A percentile compares a stretch with the other conserved stretches of the same genome.
phyloP scores from a whole-genome alignment of 257 asterid genomes.

The Solanum pinnatisectum region DNA sequence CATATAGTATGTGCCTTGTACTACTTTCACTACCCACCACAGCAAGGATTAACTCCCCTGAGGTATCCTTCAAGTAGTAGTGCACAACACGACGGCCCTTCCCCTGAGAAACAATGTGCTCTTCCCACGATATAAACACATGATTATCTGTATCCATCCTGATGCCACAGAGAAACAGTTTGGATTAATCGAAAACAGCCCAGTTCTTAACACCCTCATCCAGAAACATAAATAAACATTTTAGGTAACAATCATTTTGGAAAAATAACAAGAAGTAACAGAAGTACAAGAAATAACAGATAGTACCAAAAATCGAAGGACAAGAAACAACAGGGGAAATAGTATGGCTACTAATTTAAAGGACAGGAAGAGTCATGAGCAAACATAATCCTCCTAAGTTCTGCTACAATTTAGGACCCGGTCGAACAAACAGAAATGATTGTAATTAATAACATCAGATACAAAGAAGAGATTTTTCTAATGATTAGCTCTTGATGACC shows the following conservation, averaged over 20 bases:
- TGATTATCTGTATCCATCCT: slow-evolving; percentile 24
- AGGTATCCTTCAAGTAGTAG: slow-evolving; percentile 19
- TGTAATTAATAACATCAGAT: background rate
- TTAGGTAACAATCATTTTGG: background rate
- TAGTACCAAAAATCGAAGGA: no score
- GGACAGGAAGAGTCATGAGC: background rate
- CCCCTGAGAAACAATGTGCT: background rate
- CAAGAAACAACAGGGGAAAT: background rate
- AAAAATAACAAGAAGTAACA: background rate
- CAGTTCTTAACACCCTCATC: background rate
- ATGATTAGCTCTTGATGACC: background rate
- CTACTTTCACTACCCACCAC: slow-evolving; percentile 37
- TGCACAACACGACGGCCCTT: slow-evolving; percentile 32
- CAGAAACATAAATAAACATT: background rate
- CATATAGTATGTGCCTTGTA: slow-evolving; percentile 21
- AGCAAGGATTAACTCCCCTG: slow-evolving; percentile 22
- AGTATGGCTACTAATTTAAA: background rate
- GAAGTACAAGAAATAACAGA: background rate
- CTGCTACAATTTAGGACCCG: background rate
- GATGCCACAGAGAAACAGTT: slow-evolving; percentile 2
- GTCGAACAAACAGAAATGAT: background rate
- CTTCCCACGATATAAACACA: slow-evolving; percentile 26
- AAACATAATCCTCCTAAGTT: background rate
- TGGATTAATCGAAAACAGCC: background rate
- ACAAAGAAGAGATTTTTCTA: background rate